Conservation (phyloP, 2,329 filamentous ascomycete species). For the Aspergillus ochraceus region DNA sequence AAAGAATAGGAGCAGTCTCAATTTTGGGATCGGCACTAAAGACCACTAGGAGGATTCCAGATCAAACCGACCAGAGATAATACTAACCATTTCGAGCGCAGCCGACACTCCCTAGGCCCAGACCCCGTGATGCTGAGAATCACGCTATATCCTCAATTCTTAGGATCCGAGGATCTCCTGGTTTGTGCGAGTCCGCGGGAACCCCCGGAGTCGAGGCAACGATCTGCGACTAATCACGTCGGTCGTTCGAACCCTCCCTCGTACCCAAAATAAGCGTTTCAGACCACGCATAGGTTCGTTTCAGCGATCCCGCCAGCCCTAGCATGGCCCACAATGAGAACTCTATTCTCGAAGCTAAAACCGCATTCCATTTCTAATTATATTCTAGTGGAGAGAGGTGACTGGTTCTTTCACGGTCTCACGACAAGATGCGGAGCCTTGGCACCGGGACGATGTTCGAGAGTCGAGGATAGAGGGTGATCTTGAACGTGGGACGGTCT, state of each 20-base stretch:
- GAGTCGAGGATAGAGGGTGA: not conserved
- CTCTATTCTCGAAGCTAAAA: not conserved
- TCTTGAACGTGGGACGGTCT: too few species aligned
- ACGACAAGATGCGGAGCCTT: not conserved
- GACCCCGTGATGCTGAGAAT: not conserved
- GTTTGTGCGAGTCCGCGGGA: not conserved
- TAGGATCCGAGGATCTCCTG: not conserved
- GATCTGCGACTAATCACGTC: not conserved
- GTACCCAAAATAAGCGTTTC: not conserved
- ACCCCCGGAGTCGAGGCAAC: not conserved
- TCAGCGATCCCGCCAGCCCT: not conserved
- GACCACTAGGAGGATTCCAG: not conserved
- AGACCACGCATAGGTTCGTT: not conserved
- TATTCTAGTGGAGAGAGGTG: not conserved
- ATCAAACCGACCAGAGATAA: not conserved
- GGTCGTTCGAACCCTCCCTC: not conserved
- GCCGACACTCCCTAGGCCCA: not conserved
- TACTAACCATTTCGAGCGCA: not conserved
- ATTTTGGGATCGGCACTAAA: not conserved
- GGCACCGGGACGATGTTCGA: not conserved
- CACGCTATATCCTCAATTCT: not conserved
- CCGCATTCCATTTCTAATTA: not conserved
- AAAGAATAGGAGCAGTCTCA: not conserved
- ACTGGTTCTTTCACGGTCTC: not conserved
- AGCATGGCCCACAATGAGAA: not conserved